Percentiles rank a stretch among this genome's conserved stretches.
Evolutionary conservation across 192 early-diverging fungal genomes (phyloP).

Genomic region (Jimgerdemannia flammicorona): DNA sequence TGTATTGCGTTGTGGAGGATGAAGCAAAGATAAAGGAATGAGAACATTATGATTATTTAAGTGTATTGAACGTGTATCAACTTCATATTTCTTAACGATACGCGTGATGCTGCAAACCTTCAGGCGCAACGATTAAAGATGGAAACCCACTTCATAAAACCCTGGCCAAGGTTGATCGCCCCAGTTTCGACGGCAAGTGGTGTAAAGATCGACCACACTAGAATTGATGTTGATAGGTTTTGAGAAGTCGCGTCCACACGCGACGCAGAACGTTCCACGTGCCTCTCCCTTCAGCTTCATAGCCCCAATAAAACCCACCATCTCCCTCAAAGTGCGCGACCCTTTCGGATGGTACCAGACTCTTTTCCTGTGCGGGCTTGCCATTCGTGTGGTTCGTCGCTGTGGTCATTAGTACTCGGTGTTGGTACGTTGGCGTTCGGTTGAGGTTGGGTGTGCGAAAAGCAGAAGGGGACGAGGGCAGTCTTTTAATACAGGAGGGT

Average conservation of each 20-base stretch:
- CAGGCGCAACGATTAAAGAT: neutral
- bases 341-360: conserved; percentile 20
- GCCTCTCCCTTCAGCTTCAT: neutral
- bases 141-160: conserved; percentile 62
- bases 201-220: conserved; percentile 86
- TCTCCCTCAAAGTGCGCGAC: conserved; percentile 54
- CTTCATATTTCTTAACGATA: neutral
- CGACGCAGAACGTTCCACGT: neutral
- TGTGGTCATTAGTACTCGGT: neutral
- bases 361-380: neutral
- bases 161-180: conserved; percentile 94
- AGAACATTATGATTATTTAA: too few species aligned
- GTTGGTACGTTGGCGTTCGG: neutral
- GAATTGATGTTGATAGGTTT: neutral
- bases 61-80: too few species aligned
- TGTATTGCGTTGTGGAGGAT: conserved; percentile 10
- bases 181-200: conserved; percentile 75
- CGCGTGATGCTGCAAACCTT: neutral
- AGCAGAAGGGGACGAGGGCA: neutral
- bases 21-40: too few species aligned
- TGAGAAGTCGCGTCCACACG: neutral
- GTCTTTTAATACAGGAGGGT: neutral
- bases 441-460: neutral
- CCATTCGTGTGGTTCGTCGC: neutral
- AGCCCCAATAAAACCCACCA: conserved; percentile 31